A percentile compares a stretch with the other conserved stretches of the same genome.
These are phyloP conservation scores for Daldinia sp. DNA, from an alignment of 2,329 filamentous ascomycete species.

Conservation along the genomic window DNA sequence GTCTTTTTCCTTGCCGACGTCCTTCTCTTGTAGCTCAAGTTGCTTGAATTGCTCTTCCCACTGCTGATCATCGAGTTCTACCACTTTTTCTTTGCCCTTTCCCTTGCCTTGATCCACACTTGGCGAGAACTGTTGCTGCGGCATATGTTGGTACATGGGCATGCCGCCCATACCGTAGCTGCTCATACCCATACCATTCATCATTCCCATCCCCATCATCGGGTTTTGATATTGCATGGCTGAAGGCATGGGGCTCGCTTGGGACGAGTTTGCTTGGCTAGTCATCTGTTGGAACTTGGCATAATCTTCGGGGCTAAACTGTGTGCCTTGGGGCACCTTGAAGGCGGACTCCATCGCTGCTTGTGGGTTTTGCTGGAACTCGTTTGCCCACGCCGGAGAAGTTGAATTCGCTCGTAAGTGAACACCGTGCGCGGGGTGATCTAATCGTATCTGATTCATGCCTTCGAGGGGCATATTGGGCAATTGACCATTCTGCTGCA, in stretches of 20 bases:
- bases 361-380: slow-evolving; percentile 61
- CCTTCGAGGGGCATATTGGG: slow-evolving; percentile 63
- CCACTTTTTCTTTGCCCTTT: slow-evolving; percentile 93
- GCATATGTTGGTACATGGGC: slow-evolving; percentile 61
- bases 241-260: slow-evolving; percentile 68
- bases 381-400: slow-evolving; percentile 63
- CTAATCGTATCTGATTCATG: slow-evolving; percentile 55
- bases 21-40: slow-evolving; percentile 60
- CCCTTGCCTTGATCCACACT: slow-evolving; percentile 67
- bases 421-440: slow-evolving; percentile 56
- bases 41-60: slow-evolving; percentile 98
- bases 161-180: slow-evolving; percentile 66
- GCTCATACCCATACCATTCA: slow-evolving; percentile 59
- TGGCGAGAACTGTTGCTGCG: slow-evolving; percentile 53
- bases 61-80: slow-evolving; percentile 91
- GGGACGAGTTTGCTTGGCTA: slow-evolving; percentile 59
- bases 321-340: slow-evolving; percentile 63
- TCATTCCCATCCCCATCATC: slow-evolving; percentile 64
- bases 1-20: slow-evolving; percentile 63
- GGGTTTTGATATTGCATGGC: slow-evolving; percentile 59
- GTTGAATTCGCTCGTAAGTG: slow-evolving; percentile 63
- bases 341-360: slow-evolving; percentile 76
- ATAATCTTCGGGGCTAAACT: slow-evolving; percentile 86
- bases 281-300: slow-evolving; percentile 82
- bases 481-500: slow-evolving; percentile 76